phyloP scores from a whole-genome alignment of 2,329 filamentous ascomycete species.

The Cordyceps cateniannulata region DNA sequence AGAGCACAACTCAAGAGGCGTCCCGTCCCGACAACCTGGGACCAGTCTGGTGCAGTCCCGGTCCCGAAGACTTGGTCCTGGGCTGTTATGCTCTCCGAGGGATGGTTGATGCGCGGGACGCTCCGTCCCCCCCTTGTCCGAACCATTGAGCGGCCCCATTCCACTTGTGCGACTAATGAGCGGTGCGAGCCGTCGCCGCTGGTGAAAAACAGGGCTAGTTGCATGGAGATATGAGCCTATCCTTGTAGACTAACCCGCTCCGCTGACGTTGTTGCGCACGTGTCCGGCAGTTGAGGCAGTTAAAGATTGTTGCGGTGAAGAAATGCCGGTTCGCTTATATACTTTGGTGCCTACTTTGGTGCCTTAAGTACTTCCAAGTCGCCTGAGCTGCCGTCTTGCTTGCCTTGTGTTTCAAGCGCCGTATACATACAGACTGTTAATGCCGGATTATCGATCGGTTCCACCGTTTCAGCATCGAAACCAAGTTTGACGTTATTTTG shows the following conservation, averaged over 20 bases:
- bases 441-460: background rate
- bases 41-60: background rate
- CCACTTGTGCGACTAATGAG: constrained; percentile 14
- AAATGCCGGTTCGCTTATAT: constrained; percentile 1
- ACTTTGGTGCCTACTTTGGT: background rate
- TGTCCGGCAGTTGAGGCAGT: constrained; percentile 5
- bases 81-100: constrained; percentile 1
- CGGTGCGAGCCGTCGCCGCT: constrained; percentile 13
- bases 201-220: constrained; percentile 10
- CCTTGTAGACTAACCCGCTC: constrained; percentile 5
- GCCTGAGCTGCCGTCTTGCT: background rate
- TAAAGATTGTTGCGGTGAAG: background rate
- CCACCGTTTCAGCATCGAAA: background rate
- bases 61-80: constrained; percentile 12
- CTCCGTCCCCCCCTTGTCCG: constrained; percentile 14
- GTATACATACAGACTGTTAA: background rate
- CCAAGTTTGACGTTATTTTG: background rate
- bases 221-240: constrained; percentile 9
- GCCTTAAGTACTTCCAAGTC: background rate
- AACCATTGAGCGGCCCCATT: constrained; percentile 12
- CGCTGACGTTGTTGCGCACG: constrained; percentile 5
- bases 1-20: background rate
- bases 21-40: constrained; percentile 9
- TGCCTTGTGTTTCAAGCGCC: background rate
- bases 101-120: constrained; percentile 14